Evolutionary conservation across 441 rosid genomes (phyloP), one percentile per base, ranked within the genome.

Genomic region (Gossypium davidsonii): DNA sequence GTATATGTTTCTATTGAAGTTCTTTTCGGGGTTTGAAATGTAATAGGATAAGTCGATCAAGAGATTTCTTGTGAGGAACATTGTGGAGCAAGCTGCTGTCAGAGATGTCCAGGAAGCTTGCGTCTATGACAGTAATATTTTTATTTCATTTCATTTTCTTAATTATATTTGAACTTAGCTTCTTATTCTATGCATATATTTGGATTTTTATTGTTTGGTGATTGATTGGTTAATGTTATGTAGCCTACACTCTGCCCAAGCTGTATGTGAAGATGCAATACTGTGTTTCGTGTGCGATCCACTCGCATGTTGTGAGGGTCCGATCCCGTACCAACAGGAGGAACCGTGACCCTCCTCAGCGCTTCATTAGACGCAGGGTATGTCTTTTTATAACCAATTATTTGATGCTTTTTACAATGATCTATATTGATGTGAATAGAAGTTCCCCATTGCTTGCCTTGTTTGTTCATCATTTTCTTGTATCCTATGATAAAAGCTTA

Each of bases 321-420:
- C 58, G 58, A 53, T 53, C 58, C 25, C 58, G 58, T 21, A 53
- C 58, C 4, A 10, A 53, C 58, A 53, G 58, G 26, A 53, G 58
- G 58, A 53, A 53, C 11, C 58, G 58, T 18, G 58, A 53, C 4
- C 58, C 58, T 6, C 58, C 58, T 10, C 26, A 53, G 25, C 58
- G 58, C 58, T 53, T 53, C 58, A 53, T 53, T 21, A 53, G 58
- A 53, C 58, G 58, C 58, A 53, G 58, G 58, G 58, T 53, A 53
- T 53, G 58, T 7, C 12, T 2, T 53, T 53, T 18, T 17, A 18
- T 53, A 18, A 53, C 26, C 58, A 8, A 18, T 53, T 21, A 53
- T 53, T 51, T 53, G 26, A 17, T 53, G 25, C 11, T 53, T 53
- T 18, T 53, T 10, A 53, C 12, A 53, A 3, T 18, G 58, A 7